Percentiles rank a stretch among this genome's conserved stretches.
Evolutionary conservation across 2,329 filamentous ascomycete genomes (phyloP).

Genomic region (Fusarium metavorans): DNA sequence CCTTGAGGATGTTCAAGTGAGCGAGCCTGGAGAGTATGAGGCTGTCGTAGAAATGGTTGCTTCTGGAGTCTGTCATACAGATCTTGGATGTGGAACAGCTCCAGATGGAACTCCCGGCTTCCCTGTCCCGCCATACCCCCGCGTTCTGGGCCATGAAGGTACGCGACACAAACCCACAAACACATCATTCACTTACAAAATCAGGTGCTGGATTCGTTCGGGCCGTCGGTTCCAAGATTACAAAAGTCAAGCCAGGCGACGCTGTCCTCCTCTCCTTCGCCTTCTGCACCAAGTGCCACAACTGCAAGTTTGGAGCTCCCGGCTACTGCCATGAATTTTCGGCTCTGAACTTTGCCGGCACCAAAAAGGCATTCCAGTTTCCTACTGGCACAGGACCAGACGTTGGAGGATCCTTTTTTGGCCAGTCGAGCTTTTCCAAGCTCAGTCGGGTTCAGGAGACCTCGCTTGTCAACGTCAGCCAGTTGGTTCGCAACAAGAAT

Average conservation of each 20-base stretch:
- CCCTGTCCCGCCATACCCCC: conserved; percentile 17
- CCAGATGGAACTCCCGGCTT: conserved; percentile 21
- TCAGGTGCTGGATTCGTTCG: not conserved
- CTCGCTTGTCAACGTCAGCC: conserved; percentile 13
- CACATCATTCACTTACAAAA: not conserved
- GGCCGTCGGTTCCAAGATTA: not conserved
- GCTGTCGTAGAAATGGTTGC: conserved; percentile 20
- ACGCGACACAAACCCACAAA: not conserved
- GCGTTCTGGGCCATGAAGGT: conserved; percentile 13
- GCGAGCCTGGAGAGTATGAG: conserved; percentile 6
- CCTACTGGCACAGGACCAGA: not conserved
- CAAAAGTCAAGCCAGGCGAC: conserved; percentile 19
- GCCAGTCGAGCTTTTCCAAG: conserved; percentile 18
- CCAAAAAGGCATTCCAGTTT: not conserved
- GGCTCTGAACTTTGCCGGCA: conserved; percentile 10
- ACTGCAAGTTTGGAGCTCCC: conserved; percentile 16
- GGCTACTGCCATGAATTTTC: conserved; percentile 20
- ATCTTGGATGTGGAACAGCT: conserved; percentile 18
- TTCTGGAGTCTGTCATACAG: conserved; percentile 21
- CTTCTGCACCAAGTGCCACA: conserved; percentile 19
- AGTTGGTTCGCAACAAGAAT: not conserved
- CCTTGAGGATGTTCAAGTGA: conserved; percentile 4
- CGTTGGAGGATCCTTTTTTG: conserved; percentile 18
- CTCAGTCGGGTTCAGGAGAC: conserved; percentile 12
- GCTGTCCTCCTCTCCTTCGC: conserved; percentile 22